Evolutionary conservation across 2,329 filamentous ascomycete genomes (phyloP).

Genomic region (Aureobasidium sp.): DNA sequence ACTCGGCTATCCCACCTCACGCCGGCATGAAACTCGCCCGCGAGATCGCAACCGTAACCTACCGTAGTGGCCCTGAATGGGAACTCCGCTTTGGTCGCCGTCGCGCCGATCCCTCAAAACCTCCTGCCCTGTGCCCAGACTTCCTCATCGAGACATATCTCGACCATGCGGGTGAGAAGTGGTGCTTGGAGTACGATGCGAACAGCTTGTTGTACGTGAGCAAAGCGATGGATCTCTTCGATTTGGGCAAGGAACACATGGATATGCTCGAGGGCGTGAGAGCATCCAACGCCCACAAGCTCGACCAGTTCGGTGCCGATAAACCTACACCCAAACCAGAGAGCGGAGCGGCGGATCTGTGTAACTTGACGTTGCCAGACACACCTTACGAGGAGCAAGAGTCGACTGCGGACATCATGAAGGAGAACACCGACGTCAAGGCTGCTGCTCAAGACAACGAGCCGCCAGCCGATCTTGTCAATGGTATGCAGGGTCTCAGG

Average conservation of each 20-base stretch:
- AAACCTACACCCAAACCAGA: constrained; percentile 25
- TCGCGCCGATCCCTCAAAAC: constrained; percentile 76
- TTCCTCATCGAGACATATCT: constrained; percentile 98
- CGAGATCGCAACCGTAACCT: constrained; percentile 96
- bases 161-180: constrained; percentile 97
- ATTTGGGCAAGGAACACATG: constrained; percentile 70
- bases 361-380: constrained; percentile 75
- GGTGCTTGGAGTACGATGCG: constrained; percentile 91
- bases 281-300: constrained; percentile 50
- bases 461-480: constrained; percentile 72
- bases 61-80: constrained; percentile 95
- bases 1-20: constrained; percentile 79
- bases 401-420: constrained; percentile 35
- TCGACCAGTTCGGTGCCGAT: constrained; percentile 41
- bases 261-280: constrained; percentile 56
- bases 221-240: constrained; percentile 98
- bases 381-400: constrained; percentile 80
- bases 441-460: constrained; percentile 26
- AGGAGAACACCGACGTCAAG: constrained; percentile 24
- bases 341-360: constrained; percentile 44
- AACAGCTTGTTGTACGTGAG: constrained; percentile 95
- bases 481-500: constrained; percentile 63
- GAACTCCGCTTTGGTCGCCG: constrained; percentile 86
- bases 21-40: constrained; percentile 96
- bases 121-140: constrained; percentile 90